A percentile compares a stretch with the other conserved stretches of the same genome.
Evolutionary conservation across 2,329 filamentous ascomycete species (phyloP).

Genomic region (Colletotrichum scovillei): DNA sequence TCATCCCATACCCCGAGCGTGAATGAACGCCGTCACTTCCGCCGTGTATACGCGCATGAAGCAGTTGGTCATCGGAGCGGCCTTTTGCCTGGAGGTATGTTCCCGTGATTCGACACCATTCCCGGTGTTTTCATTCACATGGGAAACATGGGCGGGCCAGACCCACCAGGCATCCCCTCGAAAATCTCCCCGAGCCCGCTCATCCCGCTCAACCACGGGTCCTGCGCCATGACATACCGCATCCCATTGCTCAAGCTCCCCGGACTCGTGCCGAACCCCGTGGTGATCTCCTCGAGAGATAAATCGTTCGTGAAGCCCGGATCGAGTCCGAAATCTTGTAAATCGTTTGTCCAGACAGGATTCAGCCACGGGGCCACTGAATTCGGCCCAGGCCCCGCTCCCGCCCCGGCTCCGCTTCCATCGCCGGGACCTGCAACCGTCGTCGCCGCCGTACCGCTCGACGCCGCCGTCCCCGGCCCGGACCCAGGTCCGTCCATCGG

Average conservation of each 20-base stretch:
- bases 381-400: no score
- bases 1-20: no score
- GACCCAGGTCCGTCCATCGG: slow-evolving; percentile 8
- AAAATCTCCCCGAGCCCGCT: slow-evolving; percentile 45
- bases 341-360: slow-evolving; percentile 8
- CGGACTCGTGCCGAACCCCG: slow-evolving; percentile 33
- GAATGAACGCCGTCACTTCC: not conserved
- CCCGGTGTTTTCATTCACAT: slow-evolving; percentile 45
- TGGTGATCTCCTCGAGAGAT: slow-evolving; percentile 33
- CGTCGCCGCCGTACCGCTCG: slow-evolving; percentile 12
- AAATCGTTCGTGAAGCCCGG: slow-evolving; percentile 30
- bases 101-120: not conserved
- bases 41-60: not conserved
- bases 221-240: slow-evolving; percentile 48
- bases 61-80: not conserved
- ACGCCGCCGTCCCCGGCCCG: slow-evolving; percentile 2
- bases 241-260: slow-evolving; percentile 41
- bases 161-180: slow-evolving; percentile 45
- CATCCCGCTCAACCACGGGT: slow-evolving; percentile 54
- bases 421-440: not conserved
- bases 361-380: slow-evolving; percentile 14
- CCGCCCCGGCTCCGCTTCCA: not conserved
- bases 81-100: not conserved
- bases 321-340: slow-evolving; percentile 33
- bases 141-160: slow-evolving; percentile 45